Evolutionary conservation across 768 basidiomycete species (phyloP).

Genomic region (Suillus occidentalis): DNA sequence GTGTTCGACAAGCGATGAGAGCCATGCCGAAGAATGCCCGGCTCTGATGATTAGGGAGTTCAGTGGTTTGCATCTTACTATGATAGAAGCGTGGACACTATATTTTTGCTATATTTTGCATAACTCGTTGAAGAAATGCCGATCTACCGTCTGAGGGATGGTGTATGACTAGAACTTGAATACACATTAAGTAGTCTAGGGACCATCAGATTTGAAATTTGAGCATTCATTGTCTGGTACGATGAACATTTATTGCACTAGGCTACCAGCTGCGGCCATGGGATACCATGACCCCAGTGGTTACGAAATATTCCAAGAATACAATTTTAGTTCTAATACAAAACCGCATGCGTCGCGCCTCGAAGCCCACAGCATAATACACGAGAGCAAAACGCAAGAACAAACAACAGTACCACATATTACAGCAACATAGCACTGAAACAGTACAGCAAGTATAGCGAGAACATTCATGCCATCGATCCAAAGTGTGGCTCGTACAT

Average conservation of each 20-base stretch:
- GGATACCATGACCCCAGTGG: background rate
- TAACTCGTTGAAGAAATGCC: background rate
- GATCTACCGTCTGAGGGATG: too few species aligned
- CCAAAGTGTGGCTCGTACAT: constrained; percentile 25
- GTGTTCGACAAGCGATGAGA: constrained; percentile 78
- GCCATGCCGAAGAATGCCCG: constrained; percentile 69
- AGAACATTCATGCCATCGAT: constrained; percentile 10
- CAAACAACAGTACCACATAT: constrained; percentile 1
- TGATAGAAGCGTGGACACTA: background rate
- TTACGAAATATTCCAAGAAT: background rate
- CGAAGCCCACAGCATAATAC: background rate
- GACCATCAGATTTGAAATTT: too few species aligned
- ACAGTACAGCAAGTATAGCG: background rate
- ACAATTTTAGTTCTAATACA: background rate
- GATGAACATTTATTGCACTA: background rate
- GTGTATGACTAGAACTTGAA: too few species aligned
- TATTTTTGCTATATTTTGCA: constrained; percentile 1
- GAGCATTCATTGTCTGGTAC: too few species aligned
- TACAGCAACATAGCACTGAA: constrained; percentile 4
- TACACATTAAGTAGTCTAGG: too few species aligned
- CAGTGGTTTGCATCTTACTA: background rate
- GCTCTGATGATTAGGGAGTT: constrained; percentile 38
- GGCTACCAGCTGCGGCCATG: background rate
- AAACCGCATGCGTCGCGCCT: background rate
- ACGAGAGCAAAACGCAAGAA: background rate